Evolutionary conservation across 78 protist species (phyloP).

Genomic region (Cavenderia fasciculata): DNA sequence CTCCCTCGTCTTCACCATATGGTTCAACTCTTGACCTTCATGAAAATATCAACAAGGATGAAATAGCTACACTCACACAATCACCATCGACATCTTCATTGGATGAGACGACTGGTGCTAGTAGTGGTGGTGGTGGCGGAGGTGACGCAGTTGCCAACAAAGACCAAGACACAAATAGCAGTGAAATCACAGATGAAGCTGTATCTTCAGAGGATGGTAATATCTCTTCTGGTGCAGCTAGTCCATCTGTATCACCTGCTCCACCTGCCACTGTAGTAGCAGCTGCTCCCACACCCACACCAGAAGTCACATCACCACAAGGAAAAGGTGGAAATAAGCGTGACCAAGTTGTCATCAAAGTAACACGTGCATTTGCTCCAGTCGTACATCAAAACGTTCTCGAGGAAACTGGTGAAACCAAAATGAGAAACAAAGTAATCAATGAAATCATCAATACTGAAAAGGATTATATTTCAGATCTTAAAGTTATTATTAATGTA

Average conservation of each 20-base stretch:
- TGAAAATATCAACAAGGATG: too few species aligned
- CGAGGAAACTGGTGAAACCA: slow-evolving; percentile 53
- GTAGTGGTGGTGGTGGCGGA: not conserved
- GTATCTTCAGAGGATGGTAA: too few species aligned
- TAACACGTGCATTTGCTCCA: slow-evolving; percentile 67
- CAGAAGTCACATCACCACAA: not conserved
- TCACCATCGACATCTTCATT: not conserved
- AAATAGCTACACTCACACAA: not conserved
- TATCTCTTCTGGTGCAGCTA: not conserved
- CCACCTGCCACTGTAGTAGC: not conserved
- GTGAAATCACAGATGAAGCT: too few species aligned
- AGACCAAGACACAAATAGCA: slow-evolving; percentile 4
- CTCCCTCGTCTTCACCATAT: too few species aligned
- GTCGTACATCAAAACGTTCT: slow-evolving; percentile 56
- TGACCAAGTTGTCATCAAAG: slow-evolving; percentile 66
- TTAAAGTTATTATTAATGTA: slow-evolving; percentile 30
- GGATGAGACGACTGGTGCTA: not conserved
- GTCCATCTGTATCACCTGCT: not conserved
- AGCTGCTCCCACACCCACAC: not conserved
- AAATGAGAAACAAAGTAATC: slow-evolving; percentile 67
- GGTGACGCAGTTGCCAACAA: too few species aligned
- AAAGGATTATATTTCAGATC: slow-evolving; percentile 59
- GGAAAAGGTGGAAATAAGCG: slow-evolving; percentile 15
- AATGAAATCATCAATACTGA: slow-evolving; percentile 69
- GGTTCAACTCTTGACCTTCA: too few species aligned